Percentiles rank a stretch among this genome's conserved stretches.
These are phyloP conservation scores for Claviceps pazoutovae DNA, from an alignment of 2,329 filamentous ascomycete species.

Conservation along the genomic window DNA sequence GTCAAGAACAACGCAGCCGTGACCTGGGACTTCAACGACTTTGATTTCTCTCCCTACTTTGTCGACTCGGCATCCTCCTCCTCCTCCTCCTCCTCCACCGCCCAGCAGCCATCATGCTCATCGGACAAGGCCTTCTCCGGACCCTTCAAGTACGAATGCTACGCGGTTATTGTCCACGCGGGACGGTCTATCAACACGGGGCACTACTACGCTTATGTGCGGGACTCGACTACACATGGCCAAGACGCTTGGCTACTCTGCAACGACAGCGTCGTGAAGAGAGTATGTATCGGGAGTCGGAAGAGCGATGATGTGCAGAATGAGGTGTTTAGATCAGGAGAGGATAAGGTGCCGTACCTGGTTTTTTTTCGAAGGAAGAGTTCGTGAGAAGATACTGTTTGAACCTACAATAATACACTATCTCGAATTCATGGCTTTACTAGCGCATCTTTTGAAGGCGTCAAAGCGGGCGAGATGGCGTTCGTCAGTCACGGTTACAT, in stretches of 20 bases:
- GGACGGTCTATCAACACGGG: slow-evolving; percentile 56
- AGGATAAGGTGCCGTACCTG: slow-evolving; percentile 30
- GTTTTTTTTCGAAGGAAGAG: slow-evolving; percentile 30
- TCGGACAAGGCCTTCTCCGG: slow-evolving; percentile 26
- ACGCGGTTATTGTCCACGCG: slow-evolving; percentile 68
- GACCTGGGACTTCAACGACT: slow-evolving; percentile 60
- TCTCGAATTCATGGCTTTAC: too few relatives aligned
- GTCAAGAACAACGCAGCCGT: slow-evolving; percentile 59
- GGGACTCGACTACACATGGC: slow-evolving; percentile 35
- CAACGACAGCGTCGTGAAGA: slow-evolving; percentile 30
- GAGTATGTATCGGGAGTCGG: slow-evolving; percentile 27
- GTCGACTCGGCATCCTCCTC: slow-evolving; percentile 15
- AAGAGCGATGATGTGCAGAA: slow-evolving; percentile 21
- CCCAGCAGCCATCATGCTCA: slow-evolving; percentile 12
- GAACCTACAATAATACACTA: background rate
- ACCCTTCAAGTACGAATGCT: slow-evolving; percentile 70
- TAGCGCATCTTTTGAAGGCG: too few relatives aligned
- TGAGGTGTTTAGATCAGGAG: slow-evolving; percentile 24
- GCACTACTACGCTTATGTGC: slow-evolving; percentile 66
- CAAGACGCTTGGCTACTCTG: slow-evolving; percentile 34
- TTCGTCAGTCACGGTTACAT: too few relatives aligned
- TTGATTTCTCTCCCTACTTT: slow-evolving; percentile 39
- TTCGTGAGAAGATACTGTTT: background rate
- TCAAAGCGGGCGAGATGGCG: too few relatives aligned
- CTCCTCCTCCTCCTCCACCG: background rate